Base-by-base conservation (phyloP, 2,329 filamentous ascomycete genomes). In the Penicillium sp. region DNA sequence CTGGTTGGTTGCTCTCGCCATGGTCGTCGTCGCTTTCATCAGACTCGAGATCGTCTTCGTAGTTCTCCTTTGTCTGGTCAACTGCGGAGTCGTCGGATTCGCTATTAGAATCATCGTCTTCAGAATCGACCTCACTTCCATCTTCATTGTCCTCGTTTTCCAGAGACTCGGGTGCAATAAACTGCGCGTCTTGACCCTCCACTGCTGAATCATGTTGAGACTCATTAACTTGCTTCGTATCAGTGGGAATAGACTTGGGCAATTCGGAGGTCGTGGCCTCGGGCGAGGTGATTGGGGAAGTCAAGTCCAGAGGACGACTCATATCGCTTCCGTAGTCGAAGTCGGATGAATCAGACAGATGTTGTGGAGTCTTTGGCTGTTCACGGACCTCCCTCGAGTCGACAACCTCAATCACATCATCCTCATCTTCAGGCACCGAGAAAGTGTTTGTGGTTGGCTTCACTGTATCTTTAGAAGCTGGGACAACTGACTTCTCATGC, bases 381-480 rank as follows among this genome's bases (percentile, higher is more conserved):
- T n/a, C n/a, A 9, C n/a, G 11, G 33, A 43, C 35, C 16, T 26
- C 23, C 21, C 40, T 48, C 9, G 30, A 47, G 20, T 40, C n/a
- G 26, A 42, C 33, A 24, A 59, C 46, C 38, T 57, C 60, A 12
- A 56, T 52, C 5, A 62, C 61, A 12, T 68, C 66, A 47, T 71
- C 71, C 26, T 76, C 72, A 24, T 72, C 71, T 16, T 74, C 73
- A 14, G 75, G 73, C 7, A 75, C 72, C 49, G 65, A 66, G 57
- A 76, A 77, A 12, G 68, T 74, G 56, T 77, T 77, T 23, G 62
- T 68, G 2, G 66, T 59, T 11, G 58, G 56, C 26, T 51, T 61
- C 12, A 52, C 11, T n/a, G 49, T 21, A 42, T 55, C 47, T 56
- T 30, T 23, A 7, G n/a, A n/a, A n/a, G n/a, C n/a, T n/a, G n/a